Percentiles rank a stretch among this genome's conserved stretches.
Conservation (phyloP, 192 early-diverging fungal species). For the Backusella luteola region DNA sequence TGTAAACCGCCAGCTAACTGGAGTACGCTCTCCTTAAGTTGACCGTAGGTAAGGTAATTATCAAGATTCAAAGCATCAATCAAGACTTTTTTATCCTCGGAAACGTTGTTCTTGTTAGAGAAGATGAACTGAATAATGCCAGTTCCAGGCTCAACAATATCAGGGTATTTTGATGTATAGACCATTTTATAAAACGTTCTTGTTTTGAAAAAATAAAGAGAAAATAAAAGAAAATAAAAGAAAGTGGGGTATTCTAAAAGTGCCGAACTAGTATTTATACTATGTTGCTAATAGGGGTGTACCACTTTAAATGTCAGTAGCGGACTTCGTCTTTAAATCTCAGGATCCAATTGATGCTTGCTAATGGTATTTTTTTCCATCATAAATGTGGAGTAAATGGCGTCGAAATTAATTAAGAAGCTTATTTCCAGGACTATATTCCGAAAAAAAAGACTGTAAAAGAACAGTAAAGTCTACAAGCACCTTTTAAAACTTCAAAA, state of each 20-base stretch:
- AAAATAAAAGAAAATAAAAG: neutral
- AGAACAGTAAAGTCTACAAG: neutral
- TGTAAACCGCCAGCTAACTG: slow-evolving; percentile 29
- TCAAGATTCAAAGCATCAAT: slow-evolving; percentile 38
- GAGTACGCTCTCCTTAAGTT: slow-evolving; percentile 13
- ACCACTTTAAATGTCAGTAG: slow-evolving; percentile 7
- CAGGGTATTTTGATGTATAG: slow-evolving; percentile 35
- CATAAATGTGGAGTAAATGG: neutral
- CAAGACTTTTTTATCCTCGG: slow-evolving; percentile 37
- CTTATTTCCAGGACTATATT: neutral
- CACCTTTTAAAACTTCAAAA: neutral
- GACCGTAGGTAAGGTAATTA: slow-evolving; percentile 35
- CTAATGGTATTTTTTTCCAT: neutral
- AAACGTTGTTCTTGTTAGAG: slow-evolving; percentile 36
- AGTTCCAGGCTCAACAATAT: slow-evolving; percentile 39
- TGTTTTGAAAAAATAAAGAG: neutral
- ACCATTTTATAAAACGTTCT: slow-evolving; percentile 16
- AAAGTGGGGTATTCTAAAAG: neutral
- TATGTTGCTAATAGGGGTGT: neutral
- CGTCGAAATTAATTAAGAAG: neutral
- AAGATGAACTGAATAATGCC: slow-evolving; percentile 42
- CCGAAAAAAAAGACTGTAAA: neutral
- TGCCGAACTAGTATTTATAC: neutral
- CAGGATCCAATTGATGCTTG: neutral
- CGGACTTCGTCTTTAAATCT: slow-evolving; percentile 3